These are phyloP conservation scores for Neonectria magnoliae DNA, from an alignment of 2,329 filamentous ascomycete species.

Conservation along the genomic window DNA sequence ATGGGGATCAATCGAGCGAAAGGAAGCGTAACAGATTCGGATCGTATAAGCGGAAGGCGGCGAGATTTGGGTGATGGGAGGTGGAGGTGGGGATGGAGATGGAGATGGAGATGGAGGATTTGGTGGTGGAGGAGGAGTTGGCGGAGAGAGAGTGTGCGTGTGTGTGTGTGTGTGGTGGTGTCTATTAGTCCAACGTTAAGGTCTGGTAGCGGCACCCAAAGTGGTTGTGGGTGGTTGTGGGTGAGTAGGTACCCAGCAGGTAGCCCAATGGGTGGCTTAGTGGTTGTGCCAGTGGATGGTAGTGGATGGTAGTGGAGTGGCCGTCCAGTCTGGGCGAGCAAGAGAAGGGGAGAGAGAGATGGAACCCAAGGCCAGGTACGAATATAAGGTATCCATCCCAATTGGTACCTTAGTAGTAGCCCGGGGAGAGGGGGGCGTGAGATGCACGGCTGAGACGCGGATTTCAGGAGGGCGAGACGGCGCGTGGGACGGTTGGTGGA, in stretches of 20 bases:
- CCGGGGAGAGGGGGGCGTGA: conserved; percentile 8
- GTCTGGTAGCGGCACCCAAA: not conserved
- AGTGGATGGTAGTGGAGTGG: conserved; percentile 14
- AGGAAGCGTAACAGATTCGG: conserved; percentile 19
- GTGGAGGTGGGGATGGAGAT: not conserved
- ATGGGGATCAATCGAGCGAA: conserved; percentile 32
- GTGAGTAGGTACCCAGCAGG: no score
- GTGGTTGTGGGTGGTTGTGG: conserved; percentile 22
- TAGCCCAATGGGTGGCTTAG: not conserved
- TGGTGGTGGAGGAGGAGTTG: conserved; percentile 2
- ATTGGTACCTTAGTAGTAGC: not conserved
- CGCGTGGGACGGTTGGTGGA: conserved; percentile 45
- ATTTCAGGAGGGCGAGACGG: conserved; percentile 44
- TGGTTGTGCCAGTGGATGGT: conserved; percentile 13
- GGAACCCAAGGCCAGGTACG: no score
- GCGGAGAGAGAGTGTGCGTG: not conserved
- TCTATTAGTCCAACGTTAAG: not conserved
- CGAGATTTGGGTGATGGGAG: conserved; percentile 1
- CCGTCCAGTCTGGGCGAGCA: conserved; percentile 13
- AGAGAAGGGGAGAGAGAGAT: conserved; percentile 26
- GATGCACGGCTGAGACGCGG: conserved; percentile 45
- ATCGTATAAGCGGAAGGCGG: not conserved
- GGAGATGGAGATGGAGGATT: conserved; percentile 16
- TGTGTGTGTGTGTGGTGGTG: not conserved
- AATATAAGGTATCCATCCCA: no score